Evolutionary conservation across 73 alveolate genomes (phyloP).

Genomic region (Tetrahymena borealis): DNA sequence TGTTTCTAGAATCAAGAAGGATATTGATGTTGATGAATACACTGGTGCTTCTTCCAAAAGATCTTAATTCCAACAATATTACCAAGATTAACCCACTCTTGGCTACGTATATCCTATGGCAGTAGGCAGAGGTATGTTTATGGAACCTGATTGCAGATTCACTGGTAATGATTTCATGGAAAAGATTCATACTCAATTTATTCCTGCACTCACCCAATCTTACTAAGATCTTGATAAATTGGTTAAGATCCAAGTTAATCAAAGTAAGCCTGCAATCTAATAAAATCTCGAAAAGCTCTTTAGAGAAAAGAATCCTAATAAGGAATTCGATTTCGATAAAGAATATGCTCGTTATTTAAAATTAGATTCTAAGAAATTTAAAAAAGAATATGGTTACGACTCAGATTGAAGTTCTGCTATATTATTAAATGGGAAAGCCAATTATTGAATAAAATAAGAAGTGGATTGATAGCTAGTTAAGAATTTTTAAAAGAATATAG

Average conservation of each 20-base stretch:
- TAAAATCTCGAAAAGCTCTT: background rate
- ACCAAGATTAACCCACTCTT: background rate
- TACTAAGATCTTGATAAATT: background rate
- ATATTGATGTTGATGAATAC: background rate
- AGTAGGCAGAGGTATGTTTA: background rate
- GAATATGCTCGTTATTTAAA: background rate
- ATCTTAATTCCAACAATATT: background rate
- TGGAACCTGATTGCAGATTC: conserved; percentile 1
- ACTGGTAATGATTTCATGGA: background rate
- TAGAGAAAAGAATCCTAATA: background rate
- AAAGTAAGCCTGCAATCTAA: background rate
- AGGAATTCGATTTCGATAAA: background rate
- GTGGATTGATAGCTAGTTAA: no score
- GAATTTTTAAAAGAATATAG: no score
- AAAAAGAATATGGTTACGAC: background rate
- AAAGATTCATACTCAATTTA: background rate
- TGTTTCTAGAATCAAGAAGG: background rate
- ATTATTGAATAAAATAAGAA: no score
- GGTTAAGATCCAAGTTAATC: background rate
- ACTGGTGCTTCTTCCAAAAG: background rate
- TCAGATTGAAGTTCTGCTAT: no score
- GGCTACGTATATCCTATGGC: background rate
- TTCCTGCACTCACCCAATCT: background rate
- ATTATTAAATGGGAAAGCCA: no score
- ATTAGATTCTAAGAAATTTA: background rate